Evolutionary conservation across 257 asterid species (phyloP), one percentile per base, ranked within the genome.

Genomic region (Cinchona pubescens): DNA sequence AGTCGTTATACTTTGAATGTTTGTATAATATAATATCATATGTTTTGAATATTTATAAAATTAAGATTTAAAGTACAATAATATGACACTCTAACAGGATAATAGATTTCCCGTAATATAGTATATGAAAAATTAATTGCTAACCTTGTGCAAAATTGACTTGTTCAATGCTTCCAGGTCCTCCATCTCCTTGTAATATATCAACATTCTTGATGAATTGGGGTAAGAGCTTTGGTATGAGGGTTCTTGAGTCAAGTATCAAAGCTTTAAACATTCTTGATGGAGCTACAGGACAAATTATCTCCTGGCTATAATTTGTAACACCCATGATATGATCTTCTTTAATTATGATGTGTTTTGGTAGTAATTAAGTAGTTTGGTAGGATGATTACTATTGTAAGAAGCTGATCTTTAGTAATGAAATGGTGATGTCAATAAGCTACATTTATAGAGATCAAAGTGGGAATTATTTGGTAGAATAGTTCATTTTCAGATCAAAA

Each of bases 81-180:
- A n/a, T n/a, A n/a, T n/a, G n/a, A n/a, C n/a, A n/a, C n/a, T n/a
- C n/a, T n/a, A n/a, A n/a, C n/a, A n/a, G n/a, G n/a, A n/a, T n/a
- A n/a, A n/a, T n/a, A n/a, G n/a, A n/a, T n/a, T n/a, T n/a, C n/a
- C n/a, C n/a, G n/a, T n/a, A n/a, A n/a, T n/a, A n/a, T n/a, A n/a
- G n/a, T n/a, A n/a, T n/a, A n/a, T n/a, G n/a, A n/a, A n/a, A n/a
- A n/a, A n/a, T n/a, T n/a, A 27, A 27, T 30, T 71, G 21, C 82
- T 79, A 65, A 81, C 86, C 71, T 51, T 83, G 79, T 25, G 83
- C 65, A 75, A 86, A 86, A 34, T 81, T 79, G 40, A 81, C 78
- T 81, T 83, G 86, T 72, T 82, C 86, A 56, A 86, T 77, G 80
- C 81, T 86, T 73, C 86, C 87, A 15, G 78, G 79, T 34, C 83